Conservation (phyloP, 257 asterid species). For the Gardenia jasminoides region DNA sequence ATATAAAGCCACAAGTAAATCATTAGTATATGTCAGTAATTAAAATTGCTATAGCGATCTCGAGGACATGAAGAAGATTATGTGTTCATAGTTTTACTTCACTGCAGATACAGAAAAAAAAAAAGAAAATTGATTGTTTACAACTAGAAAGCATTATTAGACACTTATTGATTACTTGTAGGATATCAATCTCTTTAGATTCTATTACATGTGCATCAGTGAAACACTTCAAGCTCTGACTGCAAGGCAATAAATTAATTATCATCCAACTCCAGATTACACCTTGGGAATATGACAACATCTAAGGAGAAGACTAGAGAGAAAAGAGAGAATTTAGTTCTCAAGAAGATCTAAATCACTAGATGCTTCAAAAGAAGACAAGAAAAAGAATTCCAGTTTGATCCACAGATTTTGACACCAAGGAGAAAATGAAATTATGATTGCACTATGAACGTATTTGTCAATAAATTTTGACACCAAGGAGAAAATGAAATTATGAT, state of each 20-base stretch:
- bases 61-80: constrained; percentile 1
- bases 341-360: not conserved
- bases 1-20: constrained; percentile 26
- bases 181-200: not conserved
- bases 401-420: not conserved
- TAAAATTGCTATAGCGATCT: not conserved
- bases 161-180: not conserved
- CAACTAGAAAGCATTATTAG: not conserved
- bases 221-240: not conserved
- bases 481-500: not conserved
- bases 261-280: not conserved
- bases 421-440: not conserved
- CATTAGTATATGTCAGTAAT: not conserved
- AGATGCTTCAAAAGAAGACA: not conserved
- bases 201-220: not conserved
- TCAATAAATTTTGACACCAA: not conserved
- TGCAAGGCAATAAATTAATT: not conserved
- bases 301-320: not conserved
- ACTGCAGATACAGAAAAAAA: not conserved
- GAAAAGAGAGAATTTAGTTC: not conserved
- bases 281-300: too few relatives aligned
- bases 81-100: not conserved
- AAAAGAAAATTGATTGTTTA: not conserved
- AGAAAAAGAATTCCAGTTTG: not conserved
- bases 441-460: not conserved